phyloP scores from a whole-genome alignment of 805 yeast genomes.

The Sporopachydermia lactativora region DNA sequence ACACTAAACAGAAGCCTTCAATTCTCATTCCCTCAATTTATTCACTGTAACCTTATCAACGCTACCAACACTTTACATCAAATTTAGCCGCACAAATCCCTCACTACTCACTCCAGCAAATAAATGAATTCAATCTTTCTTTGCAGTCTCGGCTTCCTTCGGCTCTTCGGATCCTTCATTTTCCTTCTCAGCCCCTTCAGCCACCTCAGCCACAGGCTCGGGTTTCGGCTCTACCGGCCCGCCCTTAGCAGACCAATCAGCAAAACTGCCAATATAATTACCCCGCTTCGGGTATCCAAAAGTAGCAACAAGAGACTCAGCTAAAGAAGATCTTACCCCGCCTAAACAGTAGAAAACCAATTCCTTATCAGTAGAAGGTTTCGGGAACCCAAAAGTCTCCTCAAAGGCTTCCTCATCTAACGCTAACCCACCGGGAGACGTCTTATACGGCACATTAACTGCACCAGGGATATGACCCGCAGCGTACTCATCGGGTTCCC shows the following conservation, averaged over 20 bases:
- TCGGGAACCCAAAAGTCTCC: conserved; percentile 65
- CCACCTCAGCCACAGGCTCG: conserved; percentile 2
- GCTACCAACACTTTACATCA: too few species aligned
- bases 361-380: conserved; percentile 60
- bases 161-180: too few species aligned
- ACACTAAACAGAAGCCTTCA: too few species aligned
- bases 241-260: conserved; percentile 58
- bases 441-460: conserved; percentile 76
- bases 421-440: conserved; percentile 86
- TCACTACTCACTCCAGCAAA: too few species aligned
- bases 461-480: conserved; percentile 77
- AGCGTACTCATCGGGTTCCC: conserved; percentile 74
- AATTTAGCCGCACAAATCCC: too few species aligned
- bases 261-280: conserved; percentile 76
- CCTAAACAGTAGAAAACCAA: conserved; percentile 84
- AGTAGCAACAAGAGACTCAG: conserved; percentile 83
- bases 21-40: too few species aligned
- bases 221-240: conserved; percentile 15
- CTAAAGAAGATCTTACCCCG: conserved; percentile 82
- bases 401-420: conserved; percentile 66
- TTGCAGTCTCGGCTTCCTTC: too few species aligned
- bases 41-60: too few species aligned
- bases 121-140: too few species aligned
- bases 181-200: conserved; percentile 7
- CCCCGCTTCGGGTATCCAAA: conserved; percentile 79